phyloP scores from a whole-genome alignment of 306 rosid genomes.

The Geum urbanum region DNA sequence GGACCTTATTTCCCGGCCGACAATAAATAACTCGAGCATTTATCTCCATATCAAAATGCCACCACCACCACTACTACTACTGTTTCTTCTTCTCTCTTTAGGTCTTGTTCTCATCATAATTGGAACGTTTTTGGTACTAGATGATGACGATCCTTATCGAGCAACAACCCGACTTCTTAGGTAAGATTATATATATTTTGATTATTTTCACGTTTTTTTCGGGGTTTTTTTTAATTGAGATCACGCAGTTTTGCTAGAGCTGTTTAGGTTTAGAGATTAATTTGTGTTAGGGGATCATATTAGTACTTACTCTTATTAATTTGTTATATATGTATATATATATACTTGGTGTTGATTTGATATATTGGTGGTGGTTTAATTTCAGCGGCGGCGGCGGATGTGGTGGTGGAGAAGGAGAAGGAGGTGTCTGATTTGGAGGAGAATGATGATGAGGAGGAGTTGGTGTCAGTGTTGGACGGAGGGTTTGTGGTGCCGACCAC shows the following conservation, averaged over 20 bases:
- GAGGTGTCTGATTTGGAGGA: constrained; percentile 27
- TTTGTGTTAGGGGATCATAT: too few relatives aligned
- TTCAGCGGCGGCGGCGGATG: too few relatives aligned
- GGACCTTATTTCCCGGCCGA: constrained; percentile 55
- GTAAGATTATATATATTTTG: not conserved
- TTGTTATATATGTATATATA: too few relatives aligned
- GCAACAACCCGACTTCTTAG: constrained; percentile 18
- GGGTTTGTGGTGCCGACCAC: constrained; percentile 48
- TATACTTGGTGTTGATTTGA: too few relatives aligned
- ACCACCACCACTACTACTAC: not conserved
- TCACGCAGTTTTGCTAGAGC: too few relatives aligned
- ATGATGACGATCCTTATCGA: constrained; percentile 53
- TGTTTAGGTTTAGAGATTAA: too few relatives aligned
- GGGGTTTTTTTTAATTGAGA: not conserved
- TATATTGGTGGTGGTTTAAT: too few relatives aligned
- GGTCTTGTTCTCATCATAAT: not conserved
- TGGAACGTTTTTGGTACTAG: not conserved
- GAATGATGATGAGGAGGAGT: constrained; percentile 43
- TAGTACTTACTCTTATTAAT: too few relatives aligned
- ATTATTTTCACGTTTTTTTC: not conserved
- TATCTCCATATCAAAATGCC: constrained; percentile 2
- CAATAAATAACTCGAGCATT: constrained; percentile 41
- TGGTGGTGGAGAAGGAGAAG: constrained; percentile 34
- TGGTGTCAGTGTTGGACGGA: constrained; percentile 46
- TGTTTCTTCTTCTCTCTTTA: not conserved